These are phyloP conservation scores for Acacia acuminata DNA, from an alignment of 306 rosid genomes.

Conservation along the genomic window DNA sequence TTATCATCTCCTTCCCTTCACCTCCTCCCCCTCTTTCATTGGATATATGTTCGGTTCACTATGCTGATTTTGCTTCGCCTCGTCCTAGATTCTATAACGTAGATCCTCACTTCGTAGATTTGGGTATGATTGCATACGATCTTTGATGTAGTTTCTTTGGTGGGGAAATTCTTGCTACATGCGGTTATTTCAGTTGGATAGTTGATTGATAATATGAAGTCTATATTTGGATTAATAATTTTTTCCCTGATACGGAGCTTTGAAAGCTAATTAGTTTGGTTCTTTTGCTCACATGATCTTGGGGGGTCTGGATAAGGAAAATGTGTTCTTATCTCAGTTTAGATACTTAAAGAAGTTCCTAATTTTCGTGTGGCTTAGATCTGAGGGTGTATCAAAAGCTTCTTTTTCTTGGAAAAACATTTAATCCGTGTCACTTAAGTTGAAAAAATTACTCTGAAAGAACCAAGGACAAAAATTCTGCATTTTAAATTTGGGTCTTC, in stretches of 20 bases:
- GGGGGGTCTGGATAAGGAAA: neutral
- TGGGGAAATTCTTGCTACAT: neutral
- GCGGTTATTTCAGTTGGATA: neutral
- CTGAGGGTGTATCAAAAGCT: neutral
- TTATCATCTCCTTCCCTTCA: neutral
- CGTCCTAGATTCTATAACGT: neutral
- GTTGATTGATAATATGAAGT: constrained; percentile 28
- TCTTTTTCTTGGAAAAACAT: neutral
- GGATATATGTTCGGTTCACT: constrained; percentile 12
- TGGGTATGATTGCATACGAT: constrained; percentile 36
- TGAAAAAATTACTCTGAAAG: neutral
- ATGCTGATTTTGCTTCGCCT: constrained; percentile 8
- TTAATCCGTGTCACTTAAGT: neutral
- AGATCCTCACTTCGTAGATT: neutral
- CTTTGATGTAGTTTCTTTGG: constrained; percentile 14
- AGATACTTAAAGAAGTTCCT: no score
- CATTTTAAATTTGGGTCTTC: neutral
- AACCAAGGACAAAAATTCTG: neutral
- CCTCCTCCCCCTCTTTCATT: neutral
- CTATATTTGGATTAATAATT: constrained; percentile 16
- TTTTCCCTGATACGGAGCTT: neutral
- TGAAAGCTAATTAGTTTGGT: neutral
- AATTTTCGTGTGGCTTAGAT: neutral
- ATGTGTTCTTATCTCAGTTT: neutral
- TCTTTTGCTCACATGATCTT: neutral